These are phyloP conservation scores for Oxyria digyna DNA, from an alignment of 148 eudicot genomes.

Conservation along the genomic window DNA sequence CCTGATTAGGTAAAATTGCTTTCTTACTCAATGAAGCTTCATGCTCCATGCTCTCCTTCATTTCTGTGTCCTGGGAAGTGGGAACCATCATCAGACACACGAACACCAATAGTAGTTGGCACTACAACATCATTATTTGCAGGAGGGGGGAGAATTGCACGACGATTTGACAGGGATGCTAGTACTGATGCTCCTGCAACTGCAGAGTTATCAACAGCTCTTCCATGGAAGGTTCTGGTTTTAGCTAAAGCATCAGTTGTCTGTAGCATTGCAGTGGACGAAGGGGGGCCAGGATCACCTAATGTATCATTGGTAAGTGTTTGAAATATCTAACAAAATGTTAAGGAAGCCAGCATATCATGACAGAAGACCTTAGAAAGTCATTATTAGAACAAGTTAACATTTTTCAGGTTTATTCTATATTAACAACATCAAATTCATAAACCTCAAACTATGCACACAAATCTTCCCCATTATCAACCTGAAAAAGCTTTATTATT, in stretches of 20 bases:
- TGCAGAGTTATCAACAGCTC: slow-evolving; percentile 54
- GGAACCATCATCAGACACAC: slow-evolving; percentile 42
- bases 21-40: slow-evolving; percentile 34
- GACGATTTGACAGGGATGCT: slow-evolving; percentile 46
- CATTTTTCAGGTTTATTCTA: no score
- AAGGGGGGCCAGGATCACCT: slow-evolving; percentile 28
- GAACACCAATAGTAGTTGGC: slow-evolving; percentile 36
- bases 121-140: slow-evolving; percentile 42
- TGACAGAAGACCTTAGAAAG: background rate
- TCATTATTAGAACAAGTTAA: no score
- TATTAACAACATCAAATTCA: no score
- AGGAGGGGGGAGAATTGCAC: slow-evolving; percentile 49
- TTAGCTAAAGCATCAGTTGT: slow-evolving; percentile 52
- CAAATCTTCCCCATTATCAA: no score
- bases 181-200: slow-evolving; percentile 76
- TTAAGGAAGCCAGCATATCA: slow-evolving; percentile 21
- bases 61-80: slow-evolving; percentile 41
- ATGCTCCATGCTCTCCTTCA: slow-evolving; percentile 47
- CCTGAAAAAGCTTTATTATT: no score
- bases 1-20: slow-evolving; percentile 35
- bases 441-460: no score
- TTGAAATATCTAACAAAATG: slow-evolving; percentile 51
- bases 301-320: slow-evolving; percentile 40
- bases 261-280: slow-evolving; percentile 58
- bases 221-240: slow-evolving; percentile 34